Percentiles rank a stretch among this genome's conserved stretches.
Evolutionary conservation across 345 rosid genomes (phyloP).

Genomic region (Salix suchowensis): DNA sequence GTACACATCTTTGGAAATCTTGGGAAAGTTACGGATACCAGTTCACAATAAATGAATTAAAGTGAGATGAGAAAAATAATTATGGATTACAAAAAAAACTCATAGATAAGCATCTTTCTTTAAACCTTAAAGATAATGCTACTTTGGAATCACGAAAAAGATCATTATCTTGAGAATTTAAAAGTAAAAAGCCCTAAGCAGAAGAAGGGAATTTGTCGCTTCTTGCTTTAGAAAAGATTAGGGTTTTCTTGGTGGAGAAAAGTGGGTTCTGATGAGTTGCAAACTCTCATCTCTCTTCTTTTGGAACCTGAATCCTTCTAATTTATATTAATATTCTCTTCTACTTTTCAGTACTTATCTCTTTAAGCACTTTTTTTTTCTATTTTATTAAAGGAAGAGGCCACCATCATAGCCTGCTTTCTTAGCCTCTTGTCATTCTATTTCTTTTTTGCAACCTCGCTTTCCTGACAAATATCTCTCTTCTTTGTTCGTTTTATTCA

Average conservation of each 20-base stretch:
- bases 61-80: slow-evolving; percentile 9
- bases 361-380: not conserved
- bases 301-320: slow-evolving; percentile 9
- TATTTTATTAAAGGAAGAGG: slow-evolving; percentile 17
- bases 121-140: slow-evolving; percentile 41
- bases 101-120: slow-evolving; percentile 36
- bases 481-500: not conserved
- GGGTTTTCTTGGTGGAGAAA: not conserved
- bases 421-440: not conserved
- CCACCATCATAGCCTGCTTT: slow-evolving; percentile 26
- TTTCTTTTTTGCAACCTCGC: not conserved
- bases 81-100: not conserved
- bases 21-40: slow-evolving; percentile 19
- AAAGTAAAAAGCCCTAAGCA: slow-evolving; percentile 30
- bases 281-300: slow-evolving; percentile 1
- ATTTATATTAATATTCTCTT: not conserved
- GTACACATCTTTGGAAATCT: slow-evolving; percentile 40
- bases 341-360: slow-evolving; percentile 12
- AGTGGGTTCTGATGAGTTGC: slow-evolving; percentile 20
- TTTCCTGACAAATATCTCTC: not conserved
- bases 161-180: slow-evolving; percentile 38
- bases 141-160: slow-evolving; percentile 47
- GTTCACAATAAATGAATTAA: slow-evolving; percentile 11
- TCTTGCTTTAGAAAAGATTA: slow-evolving; percentile 15
- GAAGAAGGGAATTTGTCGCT: slow-evolving; percentile 45